Conservation (phyloP, 805 yeast genomes). For the Millerago galiae region DNA sequence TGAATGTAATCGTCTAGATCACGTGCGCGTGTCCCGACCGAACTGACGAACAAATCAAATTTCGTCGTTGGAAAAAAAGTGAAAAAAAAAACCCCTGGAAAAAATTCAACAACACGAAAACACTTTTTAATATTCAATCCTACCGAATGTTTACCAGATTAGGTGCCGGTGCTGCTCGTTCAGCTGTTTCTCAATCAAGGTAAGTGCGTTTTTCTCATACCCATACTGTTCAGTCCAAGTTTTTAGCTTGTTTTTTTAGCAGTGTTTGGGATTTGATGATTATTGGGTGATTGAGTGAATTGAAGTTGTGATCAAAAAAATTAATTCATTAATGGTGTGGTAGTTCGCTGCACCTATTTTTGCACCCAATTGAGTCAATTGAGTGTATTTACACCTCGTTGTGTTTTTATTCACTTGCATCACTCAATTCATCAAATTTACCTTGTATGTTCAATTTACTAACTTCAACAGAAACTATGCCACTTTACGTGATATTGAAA, state of each 20-base stretch:
- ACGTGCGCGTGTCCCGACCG: conserved; percentile 5
- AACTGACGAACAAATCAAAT: conserved; percentile 18
- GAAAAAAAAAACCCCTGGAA: conserved; percentile 13
- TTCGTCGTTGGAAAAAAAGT: conserved; percentile 12
- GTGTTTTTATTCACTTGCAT: no score
- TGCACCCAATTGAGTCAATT: neutral
- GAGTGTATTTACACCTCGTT: no score
- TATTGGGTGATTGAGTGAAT: neutral
- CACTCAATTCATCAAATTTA: neutral
- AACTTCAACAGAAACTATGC: conserved; percentile 73
- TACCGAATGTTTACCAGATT: conserved; percentile 24
- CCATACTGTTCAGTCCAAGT: no score
- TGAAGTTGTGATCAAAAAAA: no score
- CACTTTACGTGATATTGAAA: conserved; percentile 97
- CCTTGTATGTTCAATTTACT: conserved; percentile 6
- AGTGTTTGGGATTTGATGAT: neutral
- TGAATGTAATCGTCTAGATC: neutral
- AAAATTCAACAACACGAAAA: conserved; percentile 1
- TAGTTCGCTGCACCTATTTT: neutral
- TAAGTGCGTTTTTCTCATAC: no score
- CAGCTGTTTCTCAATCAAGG: conserved; percentile 26
- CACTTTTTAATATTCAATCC: conserved; percentile 7
- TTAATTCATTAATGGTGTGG: no score
- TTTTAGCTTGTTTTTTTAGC: neutral
- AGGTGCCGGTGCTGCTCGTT: conserved; percentile 27